phyloP scores from a whole-genome alignment of 1,284 basidiomycete genomes.

The Abortiporus biennis region DNA sequence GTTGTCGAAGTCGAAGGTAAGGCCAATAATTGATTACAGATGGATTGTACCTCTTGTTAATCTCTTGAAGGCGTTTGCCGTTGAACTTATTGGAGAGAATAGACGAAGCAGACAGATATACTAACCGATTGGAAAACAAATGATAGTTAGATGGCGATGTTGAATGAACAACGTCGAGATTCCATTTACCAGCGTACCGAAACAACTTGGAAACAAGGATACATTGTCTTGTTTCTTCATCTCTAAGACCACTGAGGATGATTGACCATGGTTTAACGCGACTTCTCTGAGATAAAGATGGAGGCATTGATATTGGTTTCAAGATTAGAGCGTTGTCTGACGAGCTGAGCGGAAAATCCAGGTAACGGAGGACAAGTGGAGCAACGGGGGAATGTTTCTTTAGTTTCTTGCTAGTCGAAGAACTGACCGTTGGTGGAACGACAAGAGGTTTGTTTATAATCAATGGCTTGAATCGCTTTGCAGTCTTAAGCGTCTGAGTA shows the following conservation, averaged over 20 bases:
- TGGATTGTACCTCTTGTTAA: slow-evolving; percentile 32
- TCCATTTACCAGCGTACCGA: slow-evolving; percentile 53
- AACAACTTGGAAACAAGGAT: slow-evolving; percentile 49
- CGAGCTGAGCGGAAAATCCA: slow-evolving; percentile 26
- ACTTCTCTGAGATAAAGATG: slow-evolving; percentile 49
- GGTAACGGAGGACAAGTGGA: slow-evolving; percentile 14
- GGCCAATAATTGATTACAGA: slow-evolving; percentile 64
- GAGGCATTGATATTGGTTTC: slow-evolving; percentile 44
- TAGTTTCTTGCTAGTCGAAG: slow-evolving; percentile 1
- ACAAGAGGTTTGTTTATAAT: slow-evolving; percentile 16
- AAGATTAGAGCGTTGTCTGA: slow-evolving; percentile 24
- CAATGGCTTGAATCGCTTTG: slow-evolving; percentile 31
- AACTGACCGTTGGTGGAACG: slow-evolving; percentile 7
- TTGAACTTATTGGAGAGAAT: slow-evolving; percentile 38
- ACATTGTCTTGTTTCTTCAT: slow-evolving; percentile 36
- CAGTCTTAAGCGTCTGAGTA: slow-evolving; percentile 4
- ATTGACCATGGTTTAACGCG: slow-evolving; percentile 46
- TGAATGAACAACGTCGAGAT: background rate
- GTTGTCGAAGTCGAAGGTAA: slow-evolving; percentile 46
- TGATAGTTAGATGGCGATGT: background rate
- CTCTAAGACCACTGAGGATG: slow-evolving; percentile 42
- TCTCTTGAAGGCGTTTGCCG: slow-evolving; percentile 38
- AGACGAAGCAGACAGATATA: slow-evolving; percentile 51
- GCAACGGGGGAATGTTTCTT: background rate
- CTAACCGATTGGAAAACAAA: slow-evolving; percentile 26